Evolutionary conservation across 1,139 yeast species (phyloP).

Genomic region (Candida frijolesensis): DNA sequence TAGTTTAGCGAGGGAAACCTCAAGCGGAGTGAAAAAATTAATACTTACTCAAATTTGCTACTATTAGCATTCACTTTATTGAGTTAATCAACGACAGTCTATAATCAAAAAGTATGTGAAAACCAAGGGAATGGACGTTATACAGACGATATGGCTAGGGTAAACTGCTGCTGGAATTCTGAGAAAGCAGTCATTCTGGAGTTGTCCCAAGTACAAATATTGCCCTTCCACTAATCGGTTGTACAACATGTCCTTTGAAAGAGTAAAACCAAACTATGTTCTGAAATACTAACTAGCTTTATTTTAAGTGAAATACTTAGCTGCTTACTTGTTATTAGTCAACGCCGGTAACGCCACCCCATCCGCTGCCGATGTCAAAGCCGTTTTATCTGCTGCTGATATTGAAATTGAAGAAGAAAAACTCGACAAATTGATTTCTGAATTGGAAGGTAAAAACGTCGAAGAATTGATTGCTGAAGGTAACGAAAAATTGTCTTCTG

Average conservation of each 20-base stretch:
- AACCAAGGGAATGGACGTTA: not conserved
- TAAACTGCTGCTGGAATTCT: not conserved
- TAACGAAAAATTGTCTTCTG: slow-evolving; percentile 91
- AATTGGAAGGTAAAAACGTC: slow-evolving; percentile 92
- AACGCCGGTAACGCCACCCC: slow-evolving; percentile 77
- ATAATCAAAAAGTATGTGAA: slow-evolving; percentile 6
- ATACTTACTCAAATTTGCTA: not conserved
- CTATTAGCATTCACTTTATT: not conserved
- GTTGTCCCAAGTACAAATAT: too few species aligned
- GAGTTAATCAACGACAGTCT: slow-evolving; percentile 2
- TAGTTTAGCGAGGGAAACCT: not conserved
- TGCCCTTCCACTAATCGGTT: too few species aligned
- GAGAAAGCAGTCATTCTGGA: too few species aligned
- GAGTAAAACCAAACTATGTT: not conserved
- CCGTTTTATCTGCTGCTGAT: slow-evolving; percentile 91
- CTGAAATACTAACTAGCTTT: slow-evolving; percentile 10
- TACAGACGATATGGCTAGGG: not conserved
- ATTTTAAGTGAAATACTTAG: slow-evolving; percentile 57
- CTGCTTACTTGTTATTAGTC: slow-evolving; percentile 69
- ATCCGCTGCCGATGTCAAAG: slow-evolving; percentile 88
- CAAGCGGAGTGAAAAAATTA: not conserved
- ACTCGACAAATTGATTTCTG: slow-evolving; percentile 79
- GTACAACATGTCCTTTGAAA: not conserved
- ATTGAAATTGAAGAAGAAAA: slow-evolving; percentile 93
- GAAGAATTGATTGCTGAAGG: slow-evolving; percentile 96